These are phyloP conservation scores for Domatiomyces catenatus DNA, from an alignment of 2,329 filamentous ascomycete species.

Conservation along the genomic window DNA sequence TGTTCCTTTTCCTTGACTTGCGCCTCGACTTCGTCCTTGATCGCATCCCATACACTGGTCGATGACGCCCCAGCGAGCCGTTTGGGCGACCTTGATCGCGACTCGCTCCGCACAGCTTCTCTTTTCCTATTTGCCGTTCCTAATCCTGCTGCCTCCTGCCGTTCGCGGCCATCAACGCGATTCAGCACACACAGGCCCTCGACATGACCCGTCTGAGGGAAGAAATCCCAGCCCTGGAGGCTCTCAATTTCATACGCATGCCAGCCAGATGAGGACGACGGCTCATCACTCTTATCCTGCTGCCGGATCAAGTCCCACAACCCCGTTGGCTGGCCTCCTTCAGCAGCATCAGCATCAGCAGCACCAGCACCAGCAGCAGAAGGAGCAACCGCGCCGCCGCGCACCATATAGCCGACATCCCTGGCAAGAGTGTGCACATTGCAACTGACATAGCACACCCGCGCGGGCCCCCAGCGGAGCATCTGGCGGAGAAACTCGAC, in stretches of 20 bases:
- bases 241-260: slow-evolving; percentile 72
- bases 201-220: slow-evolving; percentile 67
- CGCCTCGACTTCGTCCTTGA: not conserved
- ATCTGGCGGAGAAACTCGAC: slow-evolving; percentile 69
- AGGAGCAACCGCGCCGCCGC: slow-evolving; percentile 36
- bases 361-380: slow-evolving; percentile 22
- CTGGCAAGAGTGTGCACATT: slow-evolving; percentile 96
- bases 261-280: slow-evolving; percentile 6
- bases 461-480: slow-evolving; percentile 56
- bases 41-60: not conserved
- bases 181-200: slow-evolving; percentile 48
- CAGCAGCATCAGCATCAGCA: slow-evolving; percentile 23
- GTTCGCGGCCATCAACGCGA: slow-evolving; percentile 15
- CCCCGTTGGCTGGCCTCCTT: slow-evolving; percentile 1
- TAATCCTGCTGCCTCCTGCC: slow-evolving; percentile 1
- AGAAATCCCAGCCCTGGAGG: slow-evolving; percentile 87
- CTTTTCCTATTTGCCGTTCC: not conserved
- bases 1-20: not conserved
- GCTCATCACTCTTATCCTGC: not conserved
- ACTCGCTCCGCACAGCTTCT: not conserved
- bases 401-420: slow-evolving; percentile 74
- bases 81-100: not conserved
- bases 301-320: slow-evolving; percentile 1
- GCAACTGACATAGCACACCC: slow-evolving; percentile 88
- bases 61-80: too few relatives aligned